Conservation (phyloP, 208 protist genomes). For the Acanthamoeba triangularis region DNA sequence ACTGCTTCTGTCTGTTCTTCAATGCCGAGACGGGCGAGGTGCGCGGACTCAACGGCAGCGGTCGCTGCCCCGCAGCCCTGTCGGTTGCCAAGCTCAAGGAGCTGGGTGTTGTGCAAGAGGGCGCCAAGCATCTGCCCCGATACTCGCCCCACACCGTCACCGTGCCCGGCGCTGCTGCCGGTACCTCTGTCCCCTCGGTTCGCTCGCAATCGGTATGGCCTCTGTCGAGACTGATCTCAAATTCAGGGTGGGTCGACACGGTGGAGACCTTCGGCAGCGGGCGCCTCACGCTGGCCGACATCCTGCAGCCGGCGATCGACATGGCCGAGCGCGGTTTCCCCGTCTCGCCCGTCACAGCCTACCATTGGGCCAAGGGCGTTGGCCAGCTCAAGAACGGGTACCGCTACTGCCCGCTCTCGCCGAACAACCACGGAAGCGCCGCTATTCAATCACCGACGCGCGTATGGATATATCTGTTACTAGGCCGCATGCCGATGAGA, state of each 20-base stretch:
- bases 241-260: conserved; percentile 86
- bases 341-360: conserved; percentile 76
- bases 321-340: conserved; percentile 85
- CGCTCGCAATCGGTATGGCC: not conserved
- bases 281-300: conserved; percentile 76
- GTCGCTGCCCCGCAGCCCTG: conserved; percentile 79
- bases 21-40: conserved; percentile 79
- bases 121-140: conserved; percentile 29
- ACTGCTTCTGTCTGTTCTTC: conserved; percentile 89
- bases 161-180: conserved; percentile 85
- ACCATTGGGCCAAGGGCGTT: conserved; percentile 72
- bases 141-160: conserved; percentile 84
- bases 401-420: not conserved
- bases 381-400: conserved; percentile 46
- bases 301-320: conserved; percentile 87
- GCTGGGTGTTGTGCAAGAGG: not conserved
- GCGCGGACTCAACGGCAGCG: conserved; percentile 87
- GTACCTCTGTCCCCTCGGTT: not conserved
- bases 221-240: not conserved
- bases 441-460: not conserved
- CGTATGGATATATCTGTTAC: not conserved
- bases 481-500: conserved; percentile 50
- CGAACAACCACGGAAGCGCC: too few species aligned
- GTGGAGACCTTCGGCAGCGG: conserved; percentile 87
- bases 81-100: conserved; percentile 77